Base-by-base conservation (phyloP, 2,329 filamentous ascomycete genomes). In the Pyrenochaeta sp. region DNA sequence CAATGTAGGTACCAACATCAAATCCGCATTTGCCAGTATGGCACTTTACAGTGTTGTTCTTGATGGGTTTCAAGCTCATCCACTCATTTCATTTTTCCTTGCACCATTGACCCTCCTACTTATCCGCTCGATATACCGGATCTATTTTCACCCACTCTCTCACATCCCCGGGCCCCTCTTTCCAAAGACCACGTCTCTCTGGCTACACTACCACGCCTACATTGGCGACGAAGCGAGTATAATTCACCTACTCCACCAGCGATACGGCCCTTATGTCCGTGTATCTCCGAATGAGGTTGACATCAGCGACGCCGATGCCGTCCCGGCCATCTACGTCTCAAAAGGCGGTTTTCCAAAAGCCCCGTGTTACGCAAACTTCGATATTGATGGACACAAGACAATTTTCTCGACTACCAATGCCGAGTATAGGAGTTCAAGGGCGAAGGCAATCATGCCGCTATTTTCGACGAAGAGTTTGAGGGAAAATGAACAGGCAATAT, bases 331-430 rank as follows among this genome's bases (percentile, higher is more conserved):
- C 32, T 87, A 88, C 67, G 68, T 81, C 12, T 73, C 78, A 2
- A 80, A 76, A 37, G 84, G 85, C 3, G 85, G 85, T 1, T 86
- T 87, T 52, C 69, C 73, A 0, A 87, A 88, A 66, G 78, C 83
- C 0, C 63, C 69, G 0, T 82, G 78, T 56, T 87, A 87, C 66
- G 70, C 72, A 0, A 87, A 87, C 61, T 87, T 87, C 63, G 82
- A 86, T 56, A 83, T 86, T 19, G 85, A 86, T 61, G 83, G 82
- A 0, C 82, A 84, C 62, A 71, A 78, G 28, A 84, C 83, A 1
- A 82, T 88, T 36, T 88, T 88, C 72, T 83, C 80, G 3, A 80
- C 77, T 0, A 73, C 78, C 19, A 77, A 81, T 54, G 72, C 69
- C 3, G 75, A 74, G 2, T 73, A 81, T 43, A 68, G 84, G 10